phyloP scores from a whole-genome alignment of 177 flowering plant species.

The Vitis hybrid region DNA sequence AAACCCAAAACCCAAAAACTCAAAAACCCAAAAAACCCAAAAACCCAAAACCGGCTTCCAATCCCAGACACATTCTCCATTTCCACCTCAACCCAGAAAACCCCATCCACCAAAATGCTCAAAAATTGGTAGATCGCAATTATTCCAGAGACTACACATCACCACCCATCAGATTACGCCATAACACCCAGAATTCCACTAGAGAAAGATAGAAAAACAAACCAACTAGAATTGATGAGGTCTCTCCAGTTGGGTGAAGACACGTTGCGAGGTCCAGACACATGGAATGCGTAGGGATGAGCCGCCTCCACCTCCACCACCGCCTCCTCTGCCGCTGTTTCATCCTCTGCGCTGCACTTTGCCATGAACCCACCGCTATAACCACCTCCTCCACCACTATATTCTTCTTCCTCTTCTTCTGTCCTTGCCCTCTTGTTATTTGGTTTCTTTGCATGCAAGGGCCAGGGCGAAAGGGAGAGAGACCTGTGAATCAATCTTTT shows the following conservation, averaged over 20 bases:
- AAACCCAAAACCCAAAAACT: too few species aligned
- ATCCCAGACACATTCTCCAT: too few species aligned
- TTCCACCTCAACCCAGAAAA: too few species aligned
- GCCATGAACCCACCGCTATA: slow-evolving; percentile 14
- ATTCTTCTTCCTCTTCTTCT: background rate
- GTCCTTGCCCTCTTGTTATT: background rate
- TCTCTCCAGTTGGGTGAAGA: slow-evolving; percentile 80
- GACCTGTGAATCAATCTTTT: background rate
- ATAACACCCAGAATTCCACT: background rate
- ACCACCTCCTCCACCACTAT: background rate
- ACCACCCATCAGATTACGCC: background rate
- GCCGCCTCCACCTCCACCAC: slow-evolving; percentile 19
- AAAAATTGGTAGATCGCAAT: too few species aligned
- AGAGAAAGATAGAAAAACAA: background rate
- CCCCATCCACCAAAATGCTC: too few species aligned
- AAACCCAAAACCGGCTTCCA: too few species aligned
- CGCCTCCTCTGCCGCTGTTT: background rate
- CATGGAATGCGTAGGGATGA: slow-evolving; percentile 80
- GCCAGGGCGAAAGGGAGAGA: slow-evolving; percentile 3
- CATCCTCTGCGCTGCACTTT: slow-evolving; percentile 21
- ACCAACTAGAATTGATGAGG: slow-evolving; percentile 80
- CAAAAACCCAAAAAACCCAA: too few species aligned
- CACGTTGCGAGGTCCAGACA: slow-evolving; percentile 82
- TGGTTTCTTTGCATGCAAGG: slow-evolving; percentile 4
- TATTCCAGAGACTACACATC: background rate